Conservation (phyloP, 306 rosid genomes). For the Carpinus fangiana region DNA sequence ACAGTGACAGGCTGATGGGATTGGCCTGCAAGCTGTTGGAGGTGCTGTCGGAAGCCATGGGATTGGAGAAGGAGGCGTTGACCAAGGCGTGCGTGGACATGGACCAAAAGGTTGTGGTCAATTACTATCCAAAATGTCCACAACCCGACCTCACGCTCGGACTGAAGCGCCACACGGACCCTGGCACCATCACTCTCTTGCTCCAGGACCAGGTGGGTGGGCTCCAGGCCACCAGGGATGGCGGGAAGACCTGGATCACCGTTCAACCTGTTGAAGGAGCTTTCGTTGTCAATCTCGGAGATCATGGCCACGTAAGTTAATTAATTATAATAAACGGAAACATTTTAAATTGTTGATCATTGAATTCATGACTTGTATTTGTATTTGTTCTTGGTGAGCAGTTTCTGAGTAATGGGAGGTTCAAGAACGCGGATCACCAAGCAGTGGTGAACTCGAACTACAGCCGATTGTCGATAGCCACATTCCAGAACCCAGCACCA, state of each 20-base stretch:
- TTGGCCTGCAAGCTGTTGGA: slow-evolving; percentile 70
- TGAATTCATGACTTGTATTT: too few relatives aligned
- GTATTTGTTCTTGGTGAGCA: slow-evolving; percentile 13
- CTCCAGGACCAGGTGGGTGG: slow-evolving; percentile 95
- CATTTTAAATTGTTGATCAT: too few relatives aligned
- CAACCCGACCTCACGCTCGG: slow-evolving; percentile 90
- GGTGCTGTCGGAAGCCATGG: slow-evolving; percentile 88
- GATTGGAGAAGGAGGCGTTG: slow-evolving; percentile 71
- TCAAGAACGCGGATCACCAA: slow-evolving; percentile 89
- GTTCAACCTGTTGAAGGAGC: slow-evolving; percentile 84
- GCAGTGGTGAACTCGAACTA: slow-evolving; percentile 87
- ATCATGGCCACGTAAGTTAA: slow-evolving; percentile 76
- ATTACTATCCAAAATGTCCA: slow-evolving; percentile 88
- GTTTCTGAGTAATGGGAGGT: slow-evolving; percentile 89
- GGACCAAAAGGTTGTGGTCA: slow-evolving; percentile 84
- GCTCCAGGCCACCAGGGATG: slow-evolving; percentile 80
- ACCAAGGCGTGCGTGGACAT: slow-evolving; percentile 78
- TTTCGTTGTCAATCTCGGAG: slow-evolving; percentile 91
- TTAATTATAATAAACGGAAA: too few relatives aligned
- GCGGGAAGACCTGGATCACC: slow-evolving; percentile 82
- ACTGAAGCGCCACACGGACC: slow-evolving; percentile 85
- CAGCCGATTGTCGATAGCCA: slow-evolving; percentile 83
- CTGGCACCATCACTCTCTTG: slow-evolving; percentile 84
- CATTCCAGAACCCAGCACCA: slow-evolving; percentile 81
- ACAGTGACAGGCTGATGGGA: slow-evolving; percentile 74